Percentiles rank a stretch among this genome's conserved stretches.
phyloP scores from a whole-genome alignment of 805 yeast species.

The Dipodascopsis uninucleata region DNA sequence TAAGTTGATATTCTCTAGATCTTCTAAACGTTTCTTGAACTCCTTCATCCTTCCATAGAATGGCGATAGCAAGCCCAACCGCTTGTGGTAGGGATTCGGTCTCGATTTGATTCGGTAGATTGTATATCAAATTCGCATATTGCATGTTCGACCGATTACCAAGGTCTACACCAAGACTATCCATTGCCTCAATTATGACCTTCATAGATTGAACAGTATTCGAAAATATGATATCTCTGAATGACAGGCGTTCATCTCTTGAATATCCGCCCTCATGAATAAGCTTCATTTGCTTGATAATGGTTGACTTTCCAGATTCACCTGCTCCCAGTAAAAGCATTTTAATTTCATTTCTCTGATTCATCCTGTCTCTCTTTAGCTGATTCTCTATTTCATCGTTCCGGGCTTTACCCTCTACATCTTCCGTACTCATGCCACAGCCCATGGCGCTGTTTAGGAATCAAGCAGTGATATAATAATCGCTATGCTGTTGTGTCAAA shows the following conservation, averaged over 20 bases:
- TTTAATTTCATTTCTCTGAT: constrained; percentile 34
- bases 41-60: constrained; percentile 62
- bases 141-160: constrained; percentile 47
- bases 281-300: constrained; percentile 79
- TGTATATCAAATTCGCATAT: constrained; percentile 9
- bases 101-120: constrained; percentile 18
- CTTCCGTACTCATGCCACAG: constrained; percentile 29
- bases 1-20: constrained; percentile 80
- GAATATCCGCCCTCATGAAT: constrained; percentile 84
- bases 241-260: constrained; percentile 71
- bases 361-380: constrained; percentile 23
- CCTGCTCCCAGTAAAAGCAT: constrained; percentile 82
- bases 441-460: constrained; percentile 29
- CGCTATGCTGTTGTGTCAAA: no score
- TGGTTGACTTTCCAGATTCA: constrained; percentile 92
- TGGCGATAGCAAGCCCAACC: constrained; percentile 66
- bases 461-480: no score
- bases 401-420: constrained; percentile 37
- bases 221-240: constrained; percentile 86
- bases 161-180: constrained; percentile 58
- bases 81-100: constrained; percentile 39
- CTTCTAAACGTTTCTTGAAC: constrained; percentile 43
- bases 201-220: constrained; percentile 55
- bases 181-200: constrained; percentile 51
- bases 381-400: constrained; percentile 47